Evolutionary conservation across 2,329 filamentous ascomycete genomes (phyloP).

Genomic region (Penicillium verrucosum): DNA sequence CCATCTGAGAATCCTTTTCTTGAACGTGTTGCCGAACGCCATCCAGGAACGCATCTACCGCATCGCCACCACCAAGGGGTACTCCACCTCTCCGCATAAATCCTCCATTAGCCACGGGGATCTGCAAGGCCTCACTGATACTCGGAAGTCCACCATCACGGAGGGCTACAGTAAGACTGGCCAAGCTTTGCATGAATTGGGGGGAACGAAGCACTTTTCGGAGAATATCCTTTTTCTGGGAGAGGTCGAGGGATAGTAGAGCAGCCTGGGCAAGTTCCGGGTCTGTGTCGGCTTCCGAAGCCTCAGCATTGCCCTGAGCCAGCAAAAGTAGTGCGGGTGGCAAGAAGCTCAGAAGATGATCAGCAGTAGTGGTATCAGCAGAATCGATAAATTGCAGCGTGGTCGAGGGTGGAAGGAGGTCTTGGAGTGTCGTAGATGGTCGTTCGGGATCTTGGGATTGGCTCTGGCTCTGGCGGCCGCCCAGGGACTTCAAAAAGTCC

Average conservation of each 20-base stretch:
- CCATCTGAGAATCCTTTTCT: constrained; percentile 48
- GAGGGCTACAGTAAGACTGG: constrained; percentile 80
- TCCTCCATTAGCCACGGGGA: constrained; percentile 81
- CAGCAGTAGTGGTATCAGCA: constrained; percentile 61
- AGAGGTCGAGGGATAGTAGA: constrained; percentile 66
- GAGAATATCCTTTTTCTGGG: constrained; percentile 76
- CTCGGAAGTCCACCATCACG: constrained; percentile 87
- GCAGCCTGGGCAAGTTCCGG: constrained; percentile 68
- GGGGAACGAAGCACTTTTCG: constrained; percentile 81
- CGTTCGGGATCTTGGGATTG: constrained; percentile 55
- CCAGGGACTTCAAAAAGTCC: constrained; percentile 82
- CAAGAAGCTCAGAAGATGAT: constrained; percentile 72
- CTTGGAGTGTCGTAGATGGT: constrained; percentile 77
- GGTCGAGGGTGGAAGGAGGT: constrained; percentile 73
- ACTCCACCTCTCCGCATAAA: constrained; percentile 73
- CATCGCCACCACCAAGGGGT: constrained; percentile 82
- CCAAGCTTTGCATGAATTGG: constrained; percentile 83
- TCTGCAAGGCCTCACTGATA: constrained; percentile 78
- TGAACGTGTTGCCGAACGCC: constrained; percentile 79
- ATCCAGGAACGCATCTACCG: constrained; percentile 85
- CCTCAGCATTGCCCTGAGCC: constrained; percentile 63
- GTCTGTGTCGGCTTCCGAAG: constrained; percentile 63
- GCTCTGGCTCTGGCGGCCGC: constrained; percentile 49
- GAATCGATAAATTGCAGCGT: constrained; percentile 76
- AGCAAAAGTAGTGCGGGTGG: constrained; percentile 76